Percentiles rank a stretch among this genome's conserved stretches.
Conservation (phyloP, 495 filamentous ascomycete species). For the Talaromyces ruber region DNA sequence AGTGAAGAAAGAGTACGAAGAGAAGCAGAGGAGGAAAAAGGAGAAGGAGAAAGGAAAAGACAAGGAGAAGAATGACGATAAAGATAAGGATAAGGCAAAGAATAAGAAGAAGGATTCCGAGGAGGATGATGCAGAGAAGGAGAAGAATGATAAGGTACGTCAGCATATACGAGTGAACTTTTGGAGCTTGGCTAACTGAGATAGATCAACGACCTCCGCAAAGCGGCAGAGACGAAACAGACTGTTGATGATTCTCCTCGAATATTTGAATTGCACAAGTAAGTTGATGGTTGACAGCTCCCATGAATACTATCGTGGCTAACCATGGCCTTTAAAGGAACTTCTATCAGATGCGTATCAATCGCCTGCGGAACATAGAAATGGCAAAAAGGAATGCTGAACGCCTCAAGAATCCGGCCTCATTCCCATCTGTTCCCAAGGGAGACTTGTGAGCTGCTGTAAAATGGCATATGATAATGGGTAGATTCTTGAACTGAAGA, state of each 20-base stretch:
- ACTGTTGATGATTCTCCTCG: slow-evolving; percentile 46
- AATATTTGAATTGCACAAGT: slow-evolving; percentile 84
- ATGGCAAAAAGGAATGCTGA: slow-evolving; percentile 75
- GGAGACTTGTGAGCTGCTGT: slow-evolving; percentile 38
- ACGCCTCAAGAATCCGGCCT: slow-evolving; percentile 64
- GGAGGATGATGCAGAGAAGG: slow-evolving; percentile 36
- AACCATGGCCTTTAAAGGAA: slow-evolving; percentile 38
- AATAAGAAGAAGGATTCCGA: slow-evolving; percentile 10
- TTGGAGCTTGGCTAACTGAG: neutral
- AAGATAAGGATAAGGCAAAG: slow-evolving; percentile 34
- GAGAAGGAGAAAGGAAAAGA: slow-evolving; percentile 42
- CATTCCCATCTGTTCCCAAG: slow-evolving; percentile 79
- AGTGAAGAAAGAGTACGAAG: slow-evolving; percentile 75
- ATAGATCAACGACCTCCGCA: slow-evolving; percentile 1
- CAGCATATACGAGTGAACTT: neutral
- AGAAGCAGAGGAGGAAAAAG: slow-evolving; percentile 60
- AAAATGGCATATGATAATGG: neutral
- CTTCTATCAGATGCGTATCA: slow-evolving; percentile 79
- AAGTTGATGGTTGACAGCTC: slow-evolving; percentile 10
- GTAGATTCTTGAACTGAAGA: neutral
- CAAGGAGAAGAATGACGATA: slow-evolving; percentile 37
- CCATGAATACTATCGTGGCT: neutral
- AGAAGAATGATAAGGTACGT: slow-evolving; percentile 47
- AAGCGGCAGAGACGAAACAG: slow-evolving; percentile 13
- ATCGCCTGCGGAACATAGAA: slow-evolving; percentile 70